Conservation (phyloP, 495 filamentous ascomycete species). For the Talaromyces proteolyticus region DNA sequence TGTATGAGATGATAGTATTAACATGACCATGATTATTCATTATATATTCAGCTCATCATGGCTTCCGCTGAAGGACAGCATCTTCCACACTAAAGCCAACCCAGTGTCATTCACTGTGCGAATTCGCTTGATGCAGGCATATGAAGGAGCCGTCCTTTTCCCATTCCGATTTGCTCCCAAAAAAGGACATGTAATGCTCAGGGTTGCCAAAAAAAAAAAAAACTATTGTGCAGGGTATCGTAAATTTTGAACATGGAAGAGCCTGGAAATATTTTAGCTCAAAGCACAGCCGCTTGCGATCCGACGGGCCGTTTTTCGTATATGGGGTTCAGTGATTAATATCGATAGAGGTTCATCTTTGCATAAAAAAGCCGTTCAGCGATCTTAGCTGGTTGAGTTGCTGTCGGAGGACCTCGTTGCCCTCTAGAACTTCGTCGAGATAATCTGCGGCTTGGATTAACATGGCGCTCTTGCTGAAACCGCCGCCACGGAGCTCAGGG, state of each 20-base stretch:
- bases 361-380: slow-evolving; percentile 38
- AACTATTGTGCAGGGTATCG: not conserved
- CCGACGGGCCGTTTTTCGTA: too few species aligned
- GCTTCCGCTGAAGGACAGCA: too few species aligned
- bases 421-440: slow-evolving; percentile 63
- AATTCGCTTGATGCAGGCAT: too few species aligned
- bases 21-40: too few species aligned
- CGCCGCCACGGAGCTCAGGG: slow-evolving; percentile 60
- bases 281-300: not conserved
- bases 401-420: slow-evolving; percentile 50
- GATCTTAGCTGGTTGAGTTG: slow-evolving; percentile 39
- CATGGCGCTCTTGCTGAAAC: slow-evolving; percentile 75
- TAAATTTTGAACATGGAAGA: not conserved
- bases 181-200: not conserved
- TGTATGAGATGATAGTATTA: too few species aligned
- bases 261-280: not conserved
- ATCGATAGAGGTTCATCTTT: slow-evolving; percentile 19
- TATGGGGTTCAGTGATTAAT: too few species aligned
- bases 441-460: slow-evolving; percentile 66
- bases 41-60: too few species aligned
- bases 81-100: too few species aligned
- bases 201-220: not conserved
- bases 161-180: not conserved
- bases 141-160: too few species aligned
- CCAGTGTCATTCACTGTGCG: too few species aligned